Conservation (phyloP, 2,329 filamentous ascomycete genomes). For the Claviceps sp. region DNA sequence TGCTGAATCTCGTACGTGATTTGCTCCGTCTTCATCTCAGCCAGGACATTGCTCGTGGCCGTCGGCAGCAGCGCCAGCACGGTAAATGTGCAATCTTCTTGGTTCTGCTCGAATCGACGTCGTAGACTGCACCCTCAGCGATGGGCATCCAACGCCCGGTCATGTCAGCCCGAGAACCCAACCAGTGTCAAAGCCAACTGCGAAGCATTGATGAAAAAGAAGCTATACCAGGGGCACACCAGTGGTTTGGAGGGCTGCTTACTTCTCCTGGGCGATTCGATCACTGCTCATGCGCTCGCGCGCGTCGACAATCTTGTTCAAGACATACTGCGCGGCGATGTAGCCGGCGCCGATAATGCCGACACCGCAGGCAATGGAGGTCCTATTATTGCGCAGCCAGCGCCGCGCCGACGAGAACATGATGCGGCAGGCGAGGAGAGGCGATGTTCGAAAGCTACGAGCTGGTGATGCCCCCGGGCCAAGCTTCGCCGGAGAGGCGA, state of each 20-base stretch:
- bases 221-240: too few relatives aligned
- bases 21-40: conserved; percentile 78
- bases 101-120: conserved; percentile 94
- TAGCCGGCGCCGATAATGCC: conserved; percentile 85
- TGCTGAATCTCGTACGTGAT: conserved; percentile 89
- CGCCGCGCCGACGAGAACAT: conserved; percentile 64
- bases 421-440: conserved; percentile 2
- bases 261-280: conserved; percentile 95
- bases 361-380: conserved; percentile 74
- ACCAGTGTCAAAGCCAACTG: too few relatives aligned
- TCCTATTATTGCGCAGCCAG: conserved; percentile 89
- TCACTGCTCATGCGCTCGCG: conserved; percentile 95
- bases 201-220: too few relatives aligned
- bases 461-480: background rate
- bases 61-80: conserved; percentile 91
- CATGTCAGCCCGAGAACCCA: background rate
- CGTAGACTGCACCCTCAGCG: conserved; percentile 49
- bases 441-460: background rate
- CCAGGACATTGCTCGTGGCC: conserved; percentile 76
- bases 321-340: conserved; percentile 80
- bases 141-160: background rate
- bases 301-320: conserved; percentile 83
- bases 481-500: background rate
- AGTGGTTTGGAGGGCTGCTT: conserved; percentile 17
- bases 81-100: conserved; percentile 96